Base-by-base conservation (phyloP, 306 rosid genomes). In the Quercus gilva region DNA sequence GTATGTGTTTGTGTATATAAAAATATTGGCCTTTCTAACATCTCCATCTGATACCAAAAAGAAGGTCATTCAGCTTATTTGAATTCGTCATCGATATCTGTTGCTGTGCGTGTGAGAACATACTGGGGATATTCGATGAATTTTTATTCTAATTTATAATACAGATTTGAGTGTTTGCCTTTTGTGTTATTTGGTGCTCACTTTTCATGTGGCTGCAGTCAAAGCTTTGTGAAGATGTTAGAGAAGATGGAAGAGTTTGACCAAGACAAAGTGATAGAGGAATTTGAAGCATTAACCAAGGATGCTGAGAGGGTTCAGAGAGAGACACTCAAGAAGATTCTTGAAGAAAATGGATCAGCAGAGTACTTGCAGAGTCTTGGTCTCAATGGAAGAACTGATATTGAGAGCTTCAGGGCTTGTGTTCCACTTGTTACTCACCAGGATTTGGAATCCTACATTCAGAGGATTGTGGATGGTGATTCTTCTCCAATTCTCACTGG, bases 231-330 rank as follows among this genome's bases (percentile, higher is more conserved):
- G 83, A 89, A 41, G 83, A 96, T 93, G 99, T 73, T 87, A 28
- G 97, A 91, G 78, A 91, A 78, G 84, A 83, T 88, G 79, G 98
- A 82, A 76, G 90, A 60, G 12, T 86, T 96, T 41, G 65, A 85
- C 83, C 83, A 80, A 85, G 94, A 96, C 29, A 89, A 80, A 73
- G 88, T 87, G 77, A 83, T 93, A 1, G 91, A 91, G 59, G 87
- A 93, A 73, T 96, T 96, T 65, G 98, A 96, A 79, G 87, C 80
- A n/a, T 55, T 88, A 21, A 93, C 98, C 8, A 87, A 69, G 74
- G 92, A 91, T 82, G 97, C 97, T 29, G 97, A 69, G 69, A 88
- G 81, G 59, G 89, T 90, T 84, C 99, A 96, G 77, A 87, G 26
- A 76, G 94, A 90, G 76, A 84, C 93, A 3, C 88, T 96, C 28